Evolutionary conservation across 2,329 filamentous ascomycete species (phyloP).

Genomic region (Fusarium incarnatum): DNA sequence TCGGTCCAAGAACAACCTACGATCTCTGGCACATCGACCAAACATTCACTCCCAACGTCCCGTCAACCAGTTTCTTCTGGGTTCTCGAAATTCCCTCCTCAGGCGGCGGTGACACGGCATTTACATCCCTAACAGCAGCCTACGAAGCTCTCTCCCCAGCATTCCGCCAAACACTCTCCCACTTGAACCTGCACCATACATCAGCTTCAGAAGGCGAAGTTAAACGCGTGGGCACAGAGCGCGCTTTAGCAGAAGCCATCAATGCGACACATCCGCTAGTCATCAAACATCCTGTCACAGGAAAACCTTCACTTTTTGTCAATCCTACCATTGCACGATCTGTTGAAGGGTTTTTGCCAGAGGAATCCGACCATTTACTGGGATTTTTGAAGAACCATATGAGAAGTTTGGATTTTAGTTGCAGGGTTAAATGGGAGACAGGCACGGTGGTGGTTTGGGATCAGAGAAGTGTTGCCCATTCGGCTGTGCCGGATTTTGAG

Average conservation of each 20-base stretch:
- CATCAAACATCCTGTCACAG: constrained; percentile 48
- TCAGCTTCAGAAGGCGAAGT: constrained; percentile 50
- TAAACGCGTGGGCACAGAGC: constrained; percentile 44
- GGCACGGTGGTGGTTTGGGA: constrained; percentile 49
- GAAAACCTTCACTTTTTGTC: constrained; percentile 45
- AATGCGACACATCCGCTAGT: constrained; percentile 47
- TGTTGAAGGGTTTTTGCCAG: constrained; percentile 47
- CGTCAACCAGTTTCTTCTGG: constrained; percentile 51
- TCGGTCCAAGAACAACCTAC: constrained; percentile 45
- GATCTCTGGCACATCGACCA: constrained; percentile 52
- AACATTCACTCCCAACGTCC: constrained; percentile 49
- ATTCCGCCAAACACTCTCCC: constrained; percentile 33
- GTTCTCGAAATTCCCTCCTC: constrained; percentile 47
- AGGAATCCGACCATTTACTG: constrained; percentile 47
- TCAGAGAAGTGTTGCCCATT: constrained; percentile 44
- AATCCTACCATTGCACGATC: constrained; percentile 48
- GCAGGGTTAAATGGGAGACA: constrained; percentile 48
- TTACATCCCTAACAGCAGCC: constrained; percentile 47
- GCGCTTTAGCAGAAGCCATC: constrained; percentile 47
- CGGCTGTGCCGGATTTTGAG: constrained; percentile 47
- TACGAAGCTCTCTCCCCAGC: constrained; percentile 48
- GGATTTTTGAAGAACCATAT: constrained; percentile 48
- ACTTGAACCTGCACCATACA: constrained; percentile 34
- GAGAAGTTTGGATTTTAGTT: constrained; percentile 48
- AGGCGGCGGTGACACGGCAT: constrained; percentile 48